phyloP scores from a whole-genome alignment of 2,329 filamentous ascomycete species.

The Plenodomus lindquistii region DNA sequence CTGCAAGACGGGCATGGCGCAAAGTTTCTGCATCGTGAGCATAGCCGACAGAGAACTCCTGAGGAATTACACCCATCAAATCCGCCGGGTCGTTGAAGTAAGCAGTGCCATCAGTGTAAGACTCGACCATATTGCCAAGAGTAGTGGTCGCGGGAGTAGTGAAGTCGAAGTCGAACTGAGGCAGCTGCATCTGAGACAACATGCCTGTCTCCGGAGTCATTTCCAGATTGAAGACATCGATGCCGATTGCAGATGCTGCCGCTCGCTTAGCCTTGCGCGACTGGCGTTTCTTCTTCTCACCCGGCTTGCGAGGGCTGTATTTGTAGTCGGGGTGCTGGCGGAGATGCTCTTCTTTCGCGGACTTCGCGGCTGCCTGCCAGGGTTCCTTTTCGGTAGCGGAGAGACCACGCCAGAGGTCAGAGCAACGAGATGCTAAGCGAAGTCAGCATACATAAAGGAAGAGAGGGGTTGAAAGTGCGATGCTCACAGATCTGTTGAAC shows the following conservation, averaged over 20 bases:
- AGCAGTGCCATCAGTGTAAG: slow-evolving; percentile 1
- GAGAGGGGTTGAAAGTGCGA: background rate
- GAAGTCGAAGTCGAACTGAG: background rate
- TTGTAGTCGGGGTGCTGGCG: slow-evolving; percentile 30
- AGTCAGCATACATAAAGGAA: slow-evolving; percentile 3
- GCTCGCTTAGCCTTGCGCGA: slow-evolving; percentile 26
- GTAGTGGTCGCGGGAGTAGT: background rate
- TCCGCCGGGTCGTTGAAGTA: slow-evolving; percentile 5
- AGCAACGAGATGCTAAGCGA: slow-evolving; percentile 19
- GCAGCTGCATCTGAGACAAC: background rate
- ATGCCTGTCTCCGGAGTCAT: slow-evolving; percentile 3
- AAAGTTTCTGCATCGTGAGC: slow-evolving; percentile 14
- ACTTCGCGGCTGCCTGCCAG: slow-evolving; percentile 21
- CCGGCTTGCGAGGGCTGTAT: slow-evolving; percentile 31
- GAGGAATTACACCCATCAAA: slow-evolving; percentile 1
- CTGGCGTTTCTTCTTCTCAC: slow-evolving; percentile 34
- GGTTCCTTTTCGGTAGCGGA: slow-evolving; percentile 14
- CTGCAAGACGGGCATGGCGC: slow-evolving; percentile 16
- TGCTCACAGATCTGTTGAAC: slow-evolving; percentile 32
- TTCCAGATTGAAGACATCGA: slow-evolving; percentile 7
- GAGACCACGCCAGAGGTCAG: slow-evolving; percentile 21
- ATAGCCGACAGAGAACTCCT: slow-evolving; percentile 3
- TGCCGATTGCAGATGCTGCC: slow-evolving; percentile 8
- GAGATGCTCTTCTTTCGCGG: slow-evolving; percentile 23
- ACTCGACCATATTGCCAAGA: background rate